Evolutionary conservation across 2,329 filamentous ascomycete genomes (phyloP), one percentile per base, ranked within the genome.

Genomic region (Fusarium dlaminii): DNA sequence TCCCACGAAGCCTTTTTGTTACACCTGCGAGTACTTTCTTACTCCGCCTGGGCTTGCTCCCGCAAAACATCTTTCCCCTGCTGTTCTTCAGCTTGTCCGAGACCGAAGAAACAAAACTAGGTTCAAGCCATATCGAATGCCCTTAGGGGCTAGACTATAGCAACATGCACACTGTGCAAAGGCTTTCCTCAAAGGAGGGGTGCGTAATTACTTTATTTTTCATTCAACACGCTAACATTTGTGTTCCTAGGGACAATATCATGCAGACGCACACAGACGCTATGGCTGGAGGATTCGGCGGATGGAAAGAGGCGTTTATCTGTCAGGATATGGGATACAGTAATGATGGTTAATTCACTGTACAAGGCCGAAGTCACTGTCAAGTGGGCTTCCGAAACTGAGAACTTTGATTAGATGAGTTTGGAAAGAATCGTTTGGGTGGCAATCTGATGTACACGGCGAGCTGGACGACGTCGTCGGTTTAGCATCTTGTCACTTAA

Each of bases 201-300:
- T 27, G 9, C 17, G 8, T 24, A 27, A 11, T 12, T 11, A 20
- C 8, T 34, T 34, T 11, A 7, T 11, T 4, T 20, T 34, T 20
- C 6, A 5, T 13, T 24, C 15, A 32, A 9, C 2, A 24, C 2
- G 8, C 17, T 18, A 10, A 14, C 6, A 34, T 0, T 34, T 18
- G 6, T 20, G 6, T 5, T 24, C 17, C 8, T 4, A 24, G 17
- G 8, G 3, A 14, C 12, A 3, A 5, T 18, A 24, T 18, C 15
- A 34, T 34, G 11, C 11, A 32, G 48, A 32, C 4, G 12, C 29
- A 14, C 3, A 24, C 8, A 24, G n/a, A 24, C 6, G 30, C 12
- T 24, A 15, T 24, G 30, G 17, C 17, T 11, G 12, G 9, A 34
- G n/a, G n/a, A 27, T 24, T 27, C 18, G 17, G 30, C n/a, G 18